phyloP scores from a whole-genome alignment of 2,329 filamentous ascomycete species.

The Phialophora expanda region DNA sequence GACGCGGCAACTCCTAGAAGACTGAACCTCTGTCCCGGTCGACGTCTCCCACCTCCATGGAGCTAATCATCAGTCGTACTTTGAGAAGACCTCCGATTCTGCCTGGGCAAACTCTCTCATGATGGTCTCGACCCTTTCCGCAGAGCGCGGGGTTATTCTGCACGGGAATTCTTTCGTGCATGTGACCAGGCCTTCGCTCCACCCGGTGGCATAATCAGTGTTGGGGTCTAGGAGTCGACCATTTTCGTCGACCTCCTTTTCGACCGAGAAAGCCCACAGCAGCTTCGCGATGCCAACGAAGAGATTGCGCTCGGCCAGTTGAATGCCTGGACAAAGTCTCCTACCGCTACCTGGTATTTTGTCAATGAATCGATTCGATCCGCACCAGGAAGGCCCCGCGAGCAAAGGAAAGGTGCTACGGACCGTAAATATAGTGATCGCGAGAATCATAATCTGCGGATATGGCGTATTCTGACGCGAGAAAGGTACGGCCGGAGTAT shows the following conservation, averaged over 20 bases:
- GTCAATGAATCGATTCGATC: not conserved
- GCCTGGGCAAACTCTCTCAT: conserved; percentile 42
- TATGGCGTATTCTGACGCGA: conserved; percentile 48
- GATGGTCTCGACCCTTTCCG: conserved; percentile 43
- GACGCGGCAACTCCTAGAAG: too few species aligned
- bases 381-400: too few species aligned
- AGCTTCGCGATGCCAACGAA: conserved; percentile 41
- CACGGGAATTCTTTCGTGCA: conserved; percentile 45
- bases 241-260: conserved; percentile 31
- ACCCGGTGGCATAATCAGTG: conserved; percentile 47
- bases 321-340: conserved; percentile 44
- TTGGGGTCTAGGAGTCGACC: conserved; percentile 40
- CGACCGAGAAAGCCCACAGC: conserved; percentile 44
- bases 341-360: conserved; percentile 34
- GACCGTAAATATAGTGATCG: conserved; percentile 43
- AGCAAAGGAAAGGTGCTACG: not conserved
- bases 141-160: conserved; percentile 41
- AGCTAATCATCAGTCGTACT: conserved; percentile 28
- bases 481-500: conserved; percentile 40
- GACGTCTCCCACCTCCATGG: not conserved
- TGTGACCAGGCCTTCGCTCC: conserved; percentile 45
- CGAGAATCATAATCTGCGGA: conserved; percentile 45
- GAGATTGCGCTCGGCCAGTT: conserved; percentile 43
- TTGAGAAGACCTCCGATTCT: conserved; percentile 38
- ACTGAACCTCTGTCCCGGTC: not conserved